These are phyloP conservation scores for Cerrena zonata DNA, from an alignment of 1,284 basidiomycete species.

Conservation along the genomic window DNA sequence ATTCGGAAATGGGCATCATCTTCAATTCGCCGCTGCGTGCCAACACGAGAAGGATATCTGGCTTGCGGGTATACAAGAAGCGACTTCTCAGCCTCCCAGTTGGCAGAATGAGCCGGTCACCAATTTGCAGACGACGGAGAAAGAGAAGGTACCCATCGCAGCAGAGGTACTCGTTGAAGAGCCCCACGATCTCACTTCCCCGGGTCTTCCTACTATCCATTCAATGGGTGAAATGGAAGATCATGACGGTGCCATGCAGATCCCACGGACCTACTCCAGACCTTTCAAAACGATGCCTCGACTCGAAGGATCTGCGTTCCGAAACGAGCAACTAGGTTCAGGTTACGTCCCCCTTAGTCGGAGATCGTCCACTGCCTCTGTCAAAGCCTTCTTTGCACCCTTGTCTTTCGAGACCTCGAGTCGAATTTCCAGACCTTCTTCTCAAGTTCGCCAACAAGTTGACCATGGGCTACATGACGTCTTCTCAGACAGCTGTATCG, in stretches of 20 bases:
- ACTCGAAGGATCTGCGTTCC: conserved; percentile 20
- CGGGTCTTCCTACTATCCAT: conserved; percentile 49
- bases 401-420: conserved; percentile 47
- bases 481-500: conserved; percentile 56
- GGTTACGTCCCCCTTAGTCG: conserved; percentile 35
- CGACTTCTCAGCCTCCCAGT: conserved; percentile 30
- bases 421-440: conserved; percentile 59
- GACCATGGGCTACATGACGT: conserved; percentile 67
- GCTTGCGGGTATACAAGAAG: conserved; percentile 60
- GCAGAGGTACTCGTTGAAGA: conserved; percentile 11
- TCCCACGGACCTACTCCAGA: conserved; percentile 13
- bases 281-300: conserved; percentile 19
- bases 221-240: conserved; percentile 49
- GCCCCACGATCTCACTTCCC: conserved; percentile 10
- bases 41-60: conserved; percentile 78
- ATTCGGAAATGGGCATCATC: conserved; percentile 59
- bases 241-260: conserved; percentile 22
- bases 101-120: conserved; percentile 60
- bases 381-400: conserved; percentile 50
- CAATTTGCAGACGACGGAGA: conserved; percentile 40
- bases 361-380: conserved; percentile 53
- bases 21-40: conserved; percentile 81
- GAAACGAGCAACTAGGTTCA: conserved; percentile 17
- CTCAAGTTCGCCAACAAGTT: conserved; percentile 59
- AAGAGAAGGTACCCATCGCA: conserved; percentile 13